Conservation (phyloP, 768 basidiomycete species). For the Suillus bovinus region DNA sequence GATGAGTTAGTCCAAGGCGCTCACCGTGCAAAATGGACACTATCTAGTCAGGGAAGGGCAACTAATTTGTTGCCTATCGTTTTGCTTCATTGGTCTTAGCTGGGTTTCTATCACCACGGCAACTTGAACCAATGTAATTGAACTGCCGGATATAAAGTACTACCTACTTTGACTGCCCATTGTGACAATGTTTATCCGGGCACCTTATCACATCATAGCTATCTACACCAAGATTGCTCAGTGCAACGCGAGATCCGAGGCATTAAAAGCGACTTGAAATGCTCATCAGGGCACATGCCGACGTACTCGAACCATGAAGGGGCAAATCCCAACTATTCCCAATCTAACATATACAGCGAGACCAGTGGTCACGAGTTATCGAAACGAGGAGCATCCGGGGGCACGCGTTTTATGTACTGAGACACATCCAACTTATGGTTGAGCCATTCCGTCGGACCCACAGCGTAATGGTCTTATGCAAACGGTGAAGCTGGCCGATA, state of each 20-base stretch:
- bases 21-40: not conserved
- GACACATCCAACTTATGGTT: constrained; percentile 4
- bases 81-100: not conserved
- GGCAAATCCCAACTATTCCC: constrained; percentile 21
- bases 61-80: not conserved
- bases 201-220: no score
- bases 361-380: constrained; percentile 17
- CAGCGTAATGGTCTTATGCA: no score
- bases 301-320: constrained; percentile 25
- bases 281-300: not conserved
- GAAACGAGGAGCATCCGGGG: not conserved
- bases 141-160: no score
- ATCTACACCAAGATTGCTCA: no score
- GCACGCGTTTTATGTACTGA: not conserved
- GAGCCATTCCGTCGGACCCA: not conserved
- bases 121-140: not conserved
- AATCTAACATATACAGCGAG: constrained; percentile 17
- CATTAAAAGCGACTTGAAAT: not conserved
- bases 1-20: not conserved
- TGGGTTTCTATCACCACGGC: not conserved
- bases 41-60: not conserved
- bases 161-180: no score
- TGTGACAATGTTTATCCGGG: no score
- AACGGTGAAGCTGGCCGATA: constrained; percentile 25
- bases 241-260: not conserved